Evolutionary conservation across 352 stramenopile genomes (phyloP).

Genomic region (Phytophthora capsici): DNA sequence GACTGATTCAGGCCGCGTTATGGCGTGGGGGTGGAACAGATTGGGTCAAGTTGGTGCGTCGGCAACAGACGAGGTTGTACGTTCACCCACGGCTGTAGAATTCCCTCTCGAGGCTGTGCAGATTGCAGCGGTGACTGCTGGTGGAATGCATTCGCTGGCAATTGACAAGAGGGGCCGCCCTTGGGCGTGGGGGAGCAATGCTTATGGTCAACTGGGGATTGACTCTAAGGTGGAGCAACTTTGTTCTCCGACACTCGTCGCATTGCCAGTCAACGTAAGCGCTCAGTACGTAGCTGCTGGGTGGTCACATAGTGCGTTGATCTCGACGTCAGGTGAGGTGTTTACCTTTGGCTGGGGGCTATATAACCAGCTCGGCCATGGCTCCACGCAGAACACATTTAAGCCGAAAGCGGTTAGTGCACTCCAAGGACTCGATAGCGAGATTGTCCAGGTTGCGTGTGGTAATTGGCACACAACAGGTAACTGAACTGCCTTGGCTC

Average conservation of each 20-base stretch:
- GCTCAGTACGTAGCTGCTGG: conserved; percentile 46
- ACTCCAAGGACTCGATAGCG: conserved; percentile 57
- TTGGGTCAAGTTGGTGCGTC: conserved; percentile 41
- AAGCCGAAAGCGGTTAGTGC: conserved; percentile 45
- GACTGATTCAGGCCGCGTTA: conserved; percentile 43
- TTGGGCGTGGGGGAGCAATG: conserved; percentile 78
- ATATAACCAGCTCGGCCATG: conserved; percentile 82
- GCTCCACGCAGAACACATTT: conserved; percentile 41
- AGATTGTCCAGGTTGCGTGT: conserved; percentile 60
- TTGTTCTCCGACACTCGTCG: conserved; percentile 14
- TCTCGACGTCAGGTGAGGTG: conserved; percentile 43
- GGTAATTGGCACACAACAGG: conserved; percentile 81
- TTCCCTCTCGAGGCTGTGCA: conserved; percentile 24
- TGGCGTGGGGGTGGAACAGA: conserved; percentile 66
- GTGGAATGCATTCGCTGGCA: conserved; percentile 70
- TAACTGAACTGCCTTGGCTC: conserved; percentile 1
- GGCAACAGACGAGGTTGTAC: conserved; percentile 15
- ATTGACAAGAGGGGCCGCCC: conserved; percentile 40
- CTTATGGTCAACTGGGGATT: conserved; percentile 61
- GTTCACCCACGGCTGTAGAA: conserved; percentile 31
- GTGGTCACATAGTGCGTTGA: conserved; percentile 58
- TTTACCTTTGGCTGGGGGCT: conserved; percentile 81
- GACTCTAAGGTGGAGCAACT: conserved; percentile 7
- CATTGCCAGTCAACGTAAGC: conserved; percentile 8
- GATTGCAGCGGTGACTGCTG: conserved; percentile 45